Conservation (phyloP, 2,329 filamentous ascomycete genomes). For the Ophidiomyces ophidiicola region DNA sequence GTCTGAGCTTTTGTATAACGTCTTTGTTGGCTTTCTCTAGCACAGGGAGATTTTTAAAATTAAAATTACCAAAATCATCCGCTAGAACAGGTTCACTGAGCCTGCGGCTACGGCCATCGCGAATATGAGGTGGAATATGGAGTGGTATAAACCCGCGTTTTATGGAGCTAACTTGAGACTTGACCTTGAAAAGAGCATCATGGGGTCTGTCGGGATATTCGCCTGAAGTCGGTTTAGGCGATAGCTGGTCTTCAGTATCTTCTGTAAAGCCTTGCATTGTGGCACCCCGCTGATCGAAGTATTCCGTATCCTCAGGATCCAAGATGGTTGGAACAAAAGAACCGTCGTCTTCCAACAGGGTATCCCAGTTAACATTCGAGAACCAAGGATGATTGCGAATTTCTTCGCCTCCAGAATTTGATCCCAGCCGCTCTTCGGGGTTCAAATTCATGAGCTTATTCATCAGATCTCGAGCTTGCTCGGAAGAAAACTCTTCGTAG, state of each 20-base stretch:
- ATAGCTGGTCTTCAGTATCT: slow-evolving; percentile 80
- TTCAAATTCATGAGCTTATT: slow-evolving; percentile 81
- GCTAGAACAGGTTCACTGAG: slow-evolving; percentile 78
- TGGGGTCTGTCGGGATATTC: slow-evolving; percentile 86
- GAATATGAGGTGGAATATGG: slow-evolving; percentile 91
- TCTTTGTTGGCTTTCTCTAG: slow-evolving; percentile 98
- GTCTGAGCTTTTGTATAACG: slow-evolving; percentile 88
- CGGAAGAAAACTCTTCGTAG: slow-evolving; percentile 63
- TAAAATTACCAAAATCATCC: slow-evolving; percentile 92
- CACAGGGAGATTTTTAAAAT: slow-evolving; percentile 93
- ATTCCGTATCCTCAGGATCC: slow-evolving; percentile 94
- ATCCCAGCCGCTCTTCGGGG: slow-evolving; percentile 67
- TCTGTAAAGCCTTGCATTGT: slow-evolving; percentile 86
- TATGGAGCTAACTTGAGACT: slow-evolving; percentile 72
- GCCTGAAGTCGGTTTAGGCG: slow-evolving; percentile 56
- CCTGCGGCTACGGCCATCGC: slow-evolving; percentile 74
- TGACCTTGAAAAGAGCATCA: slow-evolving; percentile 80
- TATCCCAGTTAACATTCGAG: slow-evolving; percentile 73
- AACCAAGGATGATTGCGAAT: slow-evolving; percentile 89
- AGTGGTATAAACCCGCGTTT: slow-evolving; percentile 90
- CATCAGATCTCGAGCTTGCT: slow-evolving; percentile 86
- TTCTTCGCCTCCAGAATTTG: slow-evolving; percentile 81
- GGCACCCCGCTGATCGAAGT: slow-evolving; percentile 86
- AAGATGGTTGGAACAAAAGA: slow-evolving; percentile 88
- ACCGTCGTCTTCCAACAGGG: slow-evolving; percentile 83